Evolutionary conservation across 1,139 yeast genomes (phyloP).

Genomic region (Sugiyamaella japonica): DNA sequence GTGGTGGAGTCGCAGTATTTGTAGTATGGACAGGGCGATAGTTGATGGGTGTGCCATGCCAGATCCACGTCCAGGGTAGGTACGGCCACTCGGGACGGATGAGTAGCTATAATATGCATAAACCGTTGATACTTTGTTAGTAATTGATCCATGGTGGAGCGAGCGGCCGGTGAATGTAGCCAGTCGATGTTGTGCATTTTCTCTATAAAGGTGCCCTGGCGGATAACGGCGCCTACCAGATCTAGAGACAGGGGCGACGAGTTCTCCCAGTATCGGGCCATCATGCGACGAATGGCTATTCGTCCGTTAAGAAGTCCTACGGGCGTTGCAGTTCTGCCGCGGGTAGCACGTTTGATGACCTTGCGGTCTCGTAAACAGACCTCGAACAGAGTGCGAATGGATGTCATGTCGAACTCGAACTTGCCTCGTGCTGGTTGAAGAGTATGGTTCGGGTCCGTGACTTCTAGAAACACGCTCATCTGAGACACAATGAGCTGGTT

Average conservation of each 20-base stretch:
- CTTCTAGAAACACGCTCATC: not conserved
- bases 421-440: not conserved
- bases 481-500: conserved; percentile 3
- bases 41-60: conserved; percentile 47
- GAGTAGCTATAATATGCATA: conserved; percentile 23
- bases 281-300: conserved; percentile 13
- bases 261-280: conserved; percentile 32
- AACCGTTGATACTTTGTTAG: conserved; percentile 39
- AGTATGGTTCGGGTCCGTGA: conserved; percentile 3
- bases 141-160: conserved; percentile 33
- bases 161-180: conserved; percentile 36
- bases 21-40: conserved; percentile 37
- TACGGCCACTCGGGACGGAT: conserved; percentile 32
- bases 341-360: not conserved
- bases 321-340: not conserved
- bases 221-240: conserved; percentile 41
- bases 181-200: conserved; percentile 42
- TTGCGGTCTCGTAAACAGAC: not conserved
- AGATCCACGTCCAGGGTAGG: conserved; percentile 48
- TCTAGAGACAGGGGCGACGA: conserved; percentile 30
- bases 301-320: conserved; percentile 1
- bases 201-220: conserved; percentile 42
- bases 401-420: conserved; percentile 13
- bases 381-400: not conserved
- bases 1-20: conserved; percentile 29